A percentile compares a stretch with the other conserved stretches of the same genome.
phyloP scores from a whole-genome alignment of 345 rosid species.

The Gossypium bickii region DNA sequence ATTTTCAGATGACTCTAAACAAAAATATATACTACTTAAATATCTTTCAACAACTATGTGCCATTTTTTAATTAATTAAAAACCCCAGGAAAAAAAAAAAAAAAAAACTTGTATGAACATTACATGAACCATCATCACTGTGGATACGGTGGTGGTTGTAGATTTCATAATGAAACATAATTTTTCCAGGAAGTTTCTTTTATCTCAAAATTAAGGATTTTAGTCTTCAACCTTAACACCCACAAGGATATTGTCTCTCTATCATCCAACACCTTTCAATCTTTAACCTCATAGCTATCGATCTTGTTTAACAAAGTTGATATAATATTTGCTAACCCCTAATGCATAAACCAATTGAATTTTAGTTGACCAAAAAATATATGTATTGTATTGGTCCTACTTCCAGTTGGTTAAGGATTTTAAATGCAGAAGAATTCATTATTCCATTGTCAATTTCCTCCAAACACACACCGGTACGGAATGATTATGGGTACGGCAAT shows the following conservation, averaged over 20 bases:
- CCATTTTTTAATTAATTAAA: constrained; percentile 1
- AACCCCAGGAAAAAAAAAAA: too few species aligned
- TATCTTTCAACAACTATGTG: background rate
- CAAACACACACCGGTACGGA: constrained; percentile 2
- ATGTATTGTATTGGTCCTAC: background rate
- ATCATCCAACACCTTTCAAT: background rate
- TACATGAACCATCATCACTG: constrained; percentile 24
- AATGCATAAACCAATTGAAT: too few species aligned
- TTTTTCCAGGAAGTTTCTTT: constrained; percentile 40
- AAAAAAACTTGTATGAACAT: background rate
- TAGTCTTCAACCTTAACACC: background rate
- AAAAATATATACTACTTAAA: background rate
- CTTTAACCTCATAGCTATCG: background rate
- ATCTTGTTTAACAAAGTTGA: too few species aligned
- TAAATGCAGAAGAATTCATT: background rate
- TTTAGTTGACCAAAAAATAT: background rate
- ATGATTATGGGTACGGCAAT: constrained; percentile 12
- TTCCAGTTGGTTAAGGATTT: constrained; percentile 3
- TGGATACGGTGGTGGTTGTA: constrained; percentile 33
- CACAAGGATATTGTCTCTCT: constrained; percentile 1
- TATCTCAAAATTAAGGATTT: background rate
- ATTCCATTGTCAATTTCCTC: constrained; percentile 2
- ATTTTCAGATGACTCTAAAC: background rate
- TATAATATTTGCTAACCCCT: too few species aligned
- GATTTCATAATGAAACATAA: constrained; percentile 4